Evolutionary conservation across 176 grass and related monocot species (phyloP).

Genomic region (Juncus inflexus): DNA sequence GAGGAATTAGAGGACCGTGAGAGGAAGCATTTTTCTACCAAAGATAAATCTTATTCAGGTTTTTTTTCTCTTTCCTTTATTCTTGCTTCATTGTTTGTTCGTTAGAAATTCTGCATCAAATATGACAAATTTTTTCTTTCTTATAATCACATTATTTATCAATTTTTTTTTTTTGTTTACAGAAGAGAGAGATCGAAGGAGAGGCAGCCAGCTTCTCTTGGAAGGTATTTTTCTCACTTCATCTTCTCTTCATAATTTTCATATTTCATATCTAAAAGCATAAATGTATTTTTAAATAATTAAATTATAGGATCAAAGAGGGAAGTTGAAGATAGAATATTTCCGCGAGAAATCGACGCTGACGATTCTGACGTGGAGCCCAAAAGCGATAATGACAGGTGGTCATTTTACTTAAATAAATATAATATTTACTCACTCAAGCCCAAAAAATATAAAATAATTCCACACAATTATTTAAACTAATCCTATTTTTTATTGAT

Average conservation of each 20-base stretch:
- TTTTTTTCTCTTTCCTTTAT: slow-evolving; percentile 15
- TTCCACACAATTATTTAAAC: no score
- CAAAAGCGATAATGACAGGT: slow-evolving; percentile 76
- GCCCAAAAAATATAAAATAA: no score
- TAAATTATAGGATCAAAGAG: slow-evolving; percentile 61
- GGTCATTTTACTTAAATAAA: not conserved
- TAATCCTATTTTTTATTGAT: slow-evolving; percentile 2
- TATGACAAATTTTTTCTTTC: not conserved
- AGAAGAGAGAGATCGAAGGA: slow-evolving; percentile 88
- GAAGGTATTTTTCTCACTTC: slow-evolving; percentile 47
- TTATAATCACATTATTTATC: not conserved
- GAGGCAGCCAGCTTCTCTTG: slow-evolving; percentile 62
- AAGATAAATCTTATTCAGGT: slow-evolving; percentile 88
- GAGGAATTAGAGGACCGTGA: slow-evolving; percentile 96
- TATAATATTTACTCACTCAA: no score
- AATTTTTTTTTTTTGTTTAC: slow-evolving; percentile 18
- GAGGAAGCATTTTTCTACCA: slow-evolving; percentile 70
- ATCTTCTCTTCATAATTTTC: not conserved
- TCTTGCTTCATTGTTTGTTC: not conserved
- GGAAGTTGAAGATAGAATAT: slow-evolving; percentile 82
- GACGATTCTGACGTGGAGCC: slow-evolving; percentile 80
- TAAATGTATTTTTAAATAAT: slow-evolving; percentile 1
- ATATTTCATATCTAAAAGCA: slow-evolving; percentile 18
- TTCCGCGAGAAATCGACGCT: slow-evolving; percentile 79
- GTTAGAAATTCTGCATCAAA: not conserved